Evolutionary conservation across 1,139 yeast species (phyloP).

Genomic region (Debaryomycetaceae sp.): DNA sequence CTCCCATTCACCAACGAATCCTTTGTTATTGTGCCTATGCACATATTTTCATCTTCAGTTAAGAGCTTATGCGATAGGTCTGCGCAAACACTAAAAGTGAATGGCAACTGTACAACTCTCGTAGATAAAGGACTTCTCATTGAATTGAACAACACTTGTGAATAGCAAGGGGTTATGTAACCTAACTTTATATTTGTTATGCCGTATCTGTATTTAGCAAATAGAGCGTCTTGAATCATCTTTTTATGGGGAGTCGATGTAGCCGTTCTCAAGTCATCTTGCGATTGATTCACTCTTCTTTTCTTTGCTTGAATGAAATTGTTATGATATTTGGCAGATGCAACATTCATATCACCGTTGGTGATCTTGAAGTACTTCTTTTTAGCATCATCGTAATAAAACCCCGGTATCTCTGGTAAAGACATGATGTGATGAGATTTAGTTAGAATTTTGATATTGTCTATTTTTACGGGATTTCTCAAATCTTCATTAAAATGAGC

Average conservation of each 20-base stretch:
- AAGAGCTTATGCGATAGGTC: not conserved
- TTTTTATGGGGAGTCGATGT: not conserved
- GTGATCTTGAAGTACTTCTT: slow-evolving; percentile 44
- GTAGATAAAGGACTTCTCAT: not conserved
- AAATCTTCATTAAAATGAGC: not conserved
- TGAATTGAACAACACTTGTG: not conserved
- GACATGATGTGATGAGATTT: not conserved
- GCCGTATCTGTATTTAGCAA: not conserved
- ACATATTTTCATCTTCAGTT: not conserved
- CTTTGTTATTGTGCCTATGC: not conserved
- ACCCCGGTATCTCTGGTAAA: slow-evolving; percentile 39
- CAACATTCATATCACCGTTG: slow-evolving; percentile 28
- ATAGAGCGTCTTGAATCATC: not conserved
- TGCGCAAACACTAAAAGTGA: not conserved
- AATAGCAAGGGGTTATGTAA: not conserved
- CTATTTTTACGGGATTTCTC: not conserved
- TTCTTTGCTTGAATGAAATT: slow-evolving; percentile 27
- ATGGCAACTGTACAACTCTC: not conserved
- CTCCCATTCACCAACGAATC: not conserved
- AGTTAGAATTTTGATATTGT: not conserved
- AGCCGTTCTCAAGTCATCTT: not conserved
- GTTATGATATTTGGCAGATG: slow-evolving; percentile 27
- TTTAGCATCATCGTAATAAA: slow-evolving; percentile 39
- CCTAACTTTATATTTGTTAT: not conserved
- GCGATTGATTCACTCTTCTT: slow-evolving; percentile 14